Conservation (phyloP, 179 eudicot genomes). For the Pouteria campechiana region DNA sequence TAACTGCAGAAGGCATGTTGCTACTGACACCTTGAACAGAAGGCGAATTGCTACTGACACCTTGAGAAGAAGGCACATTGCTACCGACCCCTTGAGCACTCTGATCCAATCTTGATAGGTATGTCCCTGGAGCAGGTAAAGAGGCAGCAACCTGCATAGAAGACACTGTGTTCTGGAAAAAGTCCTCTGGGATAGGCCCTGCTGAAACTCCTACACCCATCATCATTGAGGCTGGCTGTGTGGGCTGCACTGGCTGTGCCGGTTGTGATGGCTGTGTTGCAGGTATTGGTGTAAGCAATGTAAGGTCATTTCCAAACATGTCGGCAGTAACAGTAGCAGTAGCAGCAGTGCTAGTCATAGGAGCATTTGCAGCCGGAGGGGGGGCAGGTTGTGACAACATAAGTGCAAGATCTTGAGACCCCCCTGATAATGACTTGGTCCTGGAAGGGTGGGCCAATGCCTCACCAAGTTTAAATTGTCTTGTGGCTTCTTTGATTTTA, state of each 20-base stretch:
- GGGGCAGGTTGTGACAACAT: slow-evolving; percentile 41
- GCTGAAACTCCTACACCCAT: slow-evolving; percentile 51
- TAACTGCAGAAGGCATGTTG: slow-evolving; percentile 26
- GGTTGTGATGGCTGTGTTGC: no score
- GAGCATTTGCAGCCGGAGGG: slow-evolving; percentile 20
- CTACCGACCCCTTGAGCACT: slow-evolving; percentile 43
- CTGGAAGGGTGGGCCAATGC: slow-evolving; percentile 65
- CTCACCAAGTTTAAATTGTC: slow-evolving; percentile 54
- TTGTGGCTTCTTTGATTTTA: slow-evolving; percentile 96
- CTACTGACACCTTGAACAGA: no score
- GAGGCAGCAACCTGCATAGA: slow-evolving; percentile 79
- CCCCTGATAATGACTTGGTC: slow-evolving; percentile 65
- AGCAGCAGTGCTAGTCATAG: slow-evolving; percentile 21
- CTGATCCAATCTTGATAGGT: slow-evolving; percentile 60
- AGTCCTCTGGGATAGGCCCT: slow-evolving; percentile 93
- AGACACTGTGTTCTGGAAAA: slow-evolving; percentile 87
- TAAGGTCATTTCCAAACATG: slow-evolving; percentile 50
- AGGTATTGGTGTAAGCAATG: no score
- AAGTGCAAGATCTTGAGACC: slow-evolving; percentile 54
- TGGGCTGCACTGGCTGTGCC: slow-evolving; percentile 31
- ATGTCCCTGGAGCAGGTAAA: slow-evolving; percentile 76
- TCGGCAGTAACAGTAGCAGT: slow-evolving; percentile 44
- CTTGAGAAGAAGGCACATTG: slow-evolving; percentile 50
- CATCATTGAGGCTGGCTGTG: slow-evolving; percentile 35
- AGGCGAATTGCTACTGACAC: slow-evolving; percentile 26